phyloP scores from a whole-genome alignment of 495 filamentous ascomycete genomes.

The Neurospora sp. region DNA sequence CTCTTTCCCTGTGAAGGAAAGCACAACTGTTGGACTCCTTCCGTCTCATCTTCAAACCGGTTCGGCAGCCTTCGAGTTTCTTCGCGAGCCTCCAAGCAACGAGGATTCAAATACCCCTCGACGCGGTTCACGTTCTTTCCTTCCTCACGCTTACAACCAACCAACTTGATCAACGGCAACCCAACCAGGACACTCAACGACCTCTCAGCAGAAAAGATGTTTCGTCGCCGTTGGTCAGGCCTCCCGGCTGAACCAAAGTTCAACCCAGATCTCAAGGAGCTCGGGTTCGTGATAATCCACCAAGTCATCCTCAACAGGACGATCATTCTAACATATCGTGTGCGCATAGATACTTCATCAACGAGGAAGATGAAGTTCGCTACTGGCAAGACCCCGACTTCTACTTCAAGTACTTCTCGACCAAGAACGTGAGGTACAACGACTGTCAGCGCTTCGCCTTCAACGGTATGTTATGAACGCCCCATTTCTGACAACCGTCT shows the following conservation, averaged over 20 bases:
- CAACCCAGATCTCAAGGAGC: constrained; percentile 46
- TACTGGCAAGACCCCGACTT: constrained; percentile 51
- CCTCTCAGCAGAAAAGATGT: constrained; percentile 43
- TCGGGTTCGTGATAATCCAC: constrained; percentile 49
- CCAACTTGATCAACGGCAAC: not conserved
- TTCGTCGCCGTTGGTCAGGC: constrained; percentile 48
- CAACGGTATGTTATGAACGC: constrained; percentile 41
- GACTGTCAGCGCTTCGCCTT: constrained; percentile 58
- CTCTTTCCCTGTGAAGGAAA: not conserved
- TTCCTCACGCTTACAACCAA: not conserved
- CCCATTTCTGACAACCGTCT: not conserved
- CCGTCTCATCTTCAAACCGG: not conserved
- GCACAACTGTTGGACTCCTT: not conserved
- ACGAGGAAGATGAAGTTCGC: constrained; percentile 60
- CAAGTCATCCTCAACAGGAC: not conserved
- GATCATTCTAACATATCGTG: not conserved
- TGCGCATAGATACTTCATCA: constrained; percentile 55
- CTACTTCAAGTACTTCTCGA: constrained; percentile 64
- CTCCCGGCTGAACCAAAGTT: constrained; percentile 64
- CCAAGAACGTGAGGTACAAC: constrained; percentile 61
- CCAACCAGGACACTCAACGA: not conserved
- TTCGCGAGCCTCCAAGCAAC: not conserved
- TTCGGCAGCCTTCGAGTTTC: not conserved
- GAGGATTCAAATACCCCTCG: not conserved
- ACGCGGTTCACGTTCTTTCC: not conserved